Base-by-base conservation (phyloP, 2,329 filamentous ascomycete genomes). In the Pseudogymnoascus sp. region DNA sequence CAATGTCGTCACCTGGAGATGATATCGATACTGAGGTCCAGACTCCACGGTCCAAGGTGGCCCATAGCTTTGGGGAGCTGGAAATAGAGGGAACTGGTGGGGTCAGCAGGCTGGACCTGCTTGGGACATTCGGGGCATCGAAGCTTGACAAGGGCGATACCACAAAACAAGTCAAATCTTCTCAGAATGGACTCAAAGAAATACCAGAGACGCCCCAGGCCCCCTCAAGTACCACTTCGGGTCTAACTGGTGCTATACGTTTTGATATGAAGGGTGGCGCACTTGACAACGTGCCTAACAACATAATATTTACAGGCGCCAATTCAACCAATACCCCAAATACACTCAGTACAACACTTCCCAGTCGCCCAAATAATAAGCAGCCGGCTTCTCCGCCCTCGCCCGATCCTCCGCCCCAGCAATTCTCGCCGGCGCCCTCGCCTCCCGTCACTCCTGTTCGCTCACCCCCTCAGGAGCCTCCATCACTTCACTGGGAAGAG, bases 401-500 rank as follows among this genome's bases (percentile, higher is more conserved):
- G 20, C 70, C 1, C 68, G 68, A 64, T 70, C 68, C 7, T 61
- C 68, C 36, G 25, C 35, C 9, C 2, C 30, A n/a, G 65, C 9
- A n/a, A 33, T 54, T 33, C 16, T 54, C 47, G 5, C 28, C 47
- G 2, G 47, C 47, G 28, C 47, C 47, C 47, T 54, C 47, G 9
- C 47, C 47, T 33, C 47, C 28, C 6, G 16, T 54, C 47, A 54
- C 28, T 54, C 47, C 47, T 12, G 16, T 7, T 28, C 7, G 3
- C n/a, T 33, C 47, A 20, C 28, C 9, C 18, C 7, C 12, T n/a
- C 63, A 65, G 1, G 69, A 70, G 25, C 78, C 83, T 36, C 83
- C 84, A 6, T 79, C 83, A 2, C 74, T 87, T 59, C 87, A 85
- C 1, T 88, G 85, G 85, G 84, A 84, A 67, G 83, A 86, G 65